A percentile compares a stretch with the other conserved stretches of the same genome.
These are phyloP conservation scores for Lactarius vividus DNA, from an alignment of 768 basidiomycete genomes.

Conservation along the genomic window DNA sequence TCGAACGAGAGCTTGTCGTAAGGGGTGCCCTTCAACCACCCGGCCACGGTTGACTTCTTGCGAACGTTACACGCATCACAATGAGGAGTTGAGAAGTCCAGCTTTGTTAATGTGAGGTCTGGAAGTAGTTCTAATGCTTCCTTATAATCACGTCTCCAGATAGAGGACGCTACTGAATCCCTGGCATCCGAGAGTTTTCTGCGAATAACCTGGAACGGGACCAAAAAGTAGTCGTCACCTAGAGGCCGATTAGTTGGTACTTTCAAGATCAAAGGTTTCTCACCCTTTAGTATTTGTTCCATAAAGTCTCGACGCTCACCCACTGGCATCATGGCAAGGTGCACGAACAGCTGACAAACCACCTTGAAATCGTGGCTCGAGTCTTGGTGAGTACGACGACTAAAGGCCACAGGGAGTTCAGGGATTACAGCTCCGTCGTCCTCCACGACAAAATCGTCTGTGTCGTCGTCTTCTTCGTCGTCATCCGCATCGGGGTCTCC, in stretches of 20 bases:
- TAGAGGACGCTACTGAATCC: slow-evolving; percentile 78
- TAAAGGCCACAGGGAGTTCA: slow-evolving; percentile 73
- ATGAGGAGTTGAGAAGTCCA: slow-evolving; percentile 55
- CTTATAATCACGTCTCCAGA: slow-evolving; percentile 75
- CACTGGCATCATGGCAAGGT: slow-evolving; percentile 63
- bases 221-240: slow-evolving; percentile 69
- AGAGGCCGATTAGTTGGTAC: slow-evolving; percentile 26
- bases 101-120: slow-evolving; percentile 47
- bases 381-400: slow-evolving; percentile 75
- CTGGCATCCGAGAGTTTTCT: slow-evolving; percentile 67
- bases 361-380: slow-evolving; percentile 80
- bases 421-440: slow-evolving; percentile 37
- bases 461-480: slow-evolving; percentile 34
- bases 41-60: slow-evolving; percentile 61
- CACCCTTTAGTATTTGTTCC: slow-evolving; percentile 52
- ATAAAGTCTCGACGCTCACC: slow-evolving; percentile 54
- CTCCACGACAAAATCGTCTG: slow-evolving; percentile 68
- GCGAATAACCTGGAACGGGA: slow-evolving; percentile 63
- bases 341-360: slow-evolving; percentile 83
- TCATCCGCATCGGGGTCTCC: slow-evolving; percentile 41
- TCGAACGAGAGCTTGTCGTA: slow-evolving; percentile 74
- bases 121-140: slow-evolving; percentile 65
- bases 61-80: slow-evolving; percentile 86
- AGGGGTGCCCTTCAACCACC: slow-evolving; percentile 59
- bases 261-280: slow-evolving; percentile 17